Percentiles rank a stretch among this genome's conserved stretches.
Conservation (phyloP, 1,139 yeast genomes). For the Hyphopichia pseudoburtonii region DNA sequence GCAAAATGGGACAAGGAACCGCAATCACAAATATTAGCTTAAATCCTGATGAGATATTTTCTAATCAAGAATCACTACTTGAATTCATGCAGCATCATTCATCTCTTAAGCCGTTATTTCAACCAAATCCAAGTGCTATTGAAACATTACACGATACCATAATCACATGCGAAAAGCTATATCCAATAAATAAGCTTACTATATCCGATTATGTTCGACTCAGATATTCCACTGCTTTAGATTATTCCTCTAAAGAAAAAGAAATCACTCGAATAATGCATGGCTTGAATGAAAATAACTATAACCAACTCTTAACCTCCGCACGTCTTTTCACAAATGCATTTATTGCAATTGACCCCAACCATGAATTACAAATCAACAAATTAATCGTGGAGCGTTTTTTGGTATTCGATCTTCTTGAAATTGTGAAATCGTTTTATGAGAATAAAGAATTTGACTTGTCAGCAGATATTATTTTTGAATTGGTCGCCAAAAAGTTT, state of each 20-base stretch:
- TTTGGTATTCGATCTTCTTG: conserved; percentile 36
- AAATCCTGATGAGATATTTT: neutral
- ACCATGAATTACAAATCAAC: conserved; percentile 26
- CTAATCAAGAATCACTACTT: neutral
- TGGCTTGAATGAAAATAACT: conserved; percentile 33
- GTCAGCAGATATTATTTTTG: conserved; percentile 16
- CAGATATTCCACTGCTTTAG: conserved; percentile 20
- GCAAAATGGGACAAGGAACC: neutral
- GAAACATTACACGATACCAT: conserved; percentile 25
- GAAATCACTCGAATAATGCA: conserved; percentile 31
- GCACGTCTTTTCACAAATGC: conserved; percentile 24
- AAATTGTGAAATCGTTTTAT: conserved; percentile 23
- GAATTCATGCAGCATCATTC: neutral
- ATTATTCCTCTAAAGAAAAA: conserved; percentile 19
- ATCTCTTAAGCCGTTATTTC: conserved; percentile 12
- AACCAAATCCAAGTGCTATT: conserved; percentile 22
- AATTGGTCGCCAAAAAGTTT: conserved; percentile 35
- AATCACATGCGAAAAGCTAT: conserved; percentile 41
- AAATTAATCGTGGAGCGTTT: conserved; percentile 38
- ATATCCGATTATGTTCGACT: conserved; percentile 33
- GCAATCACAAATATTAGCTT: neutral
- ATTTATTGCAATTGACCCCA: conserved; percentile 23
- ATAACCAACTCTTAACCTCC: conserved; percentile 24
- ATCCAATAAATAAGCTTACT: conserved; percentile 42
- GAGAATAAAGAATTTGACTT: conserved; percentile 12